These are phyloP conservation scores for Lipomyces spencermartinsiae DNA, from an alignment of 805 yeast species.

Conservation along the genomic window DNA sequence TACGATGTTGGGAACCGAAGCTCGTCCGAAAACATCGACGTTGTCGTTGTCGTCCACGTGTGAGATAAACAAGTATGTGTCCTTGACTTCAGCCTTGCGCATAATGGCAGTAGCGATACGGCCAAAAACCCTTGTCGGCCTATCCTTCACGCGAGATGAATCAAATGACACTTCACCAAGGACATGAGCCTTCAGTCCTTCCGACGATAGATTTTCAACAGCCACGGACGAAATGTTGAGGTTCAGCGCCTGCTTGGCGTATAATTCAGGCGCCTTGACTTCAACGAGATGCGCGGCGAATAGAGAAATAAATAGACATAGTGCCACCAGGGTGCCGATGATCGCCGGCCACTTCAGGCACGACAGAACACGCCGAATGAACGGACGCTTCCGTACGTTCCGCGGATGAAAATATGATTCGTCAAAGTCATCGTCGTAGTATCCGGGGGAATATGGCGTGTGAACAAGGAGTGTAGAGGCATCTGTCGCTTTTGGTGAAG, in stretches of 20 bases:
- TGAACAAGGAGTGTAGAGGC: constrained; percentile 27
- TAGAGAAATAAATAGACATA: constrained; percentile 14
- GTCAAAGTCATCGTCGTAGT: constrained; percentile 26
- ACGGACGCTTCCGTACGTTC: constrained; percentile 1
- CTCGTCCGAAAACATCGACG: constrained; percentile 25
- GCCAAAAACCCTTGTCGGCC: constrained; percentile 27
- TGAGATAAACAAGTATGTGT: constrained; percentile 28
- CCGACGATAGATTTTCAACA: constrained; percentile 24
- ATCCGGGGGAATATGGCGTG: constrained; percentile 32
- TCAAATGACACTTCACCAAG: constrained; percentile 34
- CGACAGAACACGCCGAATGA: constrained; percentile 15
- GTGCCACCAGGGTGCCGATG: constrained; percentile 10
- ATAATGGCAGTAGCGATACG: constrained; percentile 34
- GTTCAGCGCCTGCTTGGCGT: constrained; percentile 33
- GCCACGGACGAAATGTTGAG: constrained; percentile 30
- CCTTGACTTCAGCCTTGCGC: constrained; percentile 33
- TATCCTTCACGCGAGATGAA: constrained; percentile 32
- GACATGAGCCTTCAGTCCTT: constrained; percentile 28
- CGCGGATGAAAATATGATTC: constrained; percentile 15
- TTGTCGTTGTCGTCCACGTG: constrained; percentile 25
- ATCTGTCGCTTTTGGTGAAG: constrained; percentile 23
- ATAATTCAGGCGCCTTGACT: constrained; percentile 24
- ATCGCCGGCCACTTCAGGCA: constrained; percentile 25
- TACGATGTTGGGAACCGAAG: constrained; percentile 35
- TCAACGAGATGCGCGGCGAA: constrained; percentile 17